These are phyloP conservation scores for Aspergillaceae sp. DNA, from an alignment of 2,329 filamentous ascomycete species.

Conservation along the genomic window DNA sequence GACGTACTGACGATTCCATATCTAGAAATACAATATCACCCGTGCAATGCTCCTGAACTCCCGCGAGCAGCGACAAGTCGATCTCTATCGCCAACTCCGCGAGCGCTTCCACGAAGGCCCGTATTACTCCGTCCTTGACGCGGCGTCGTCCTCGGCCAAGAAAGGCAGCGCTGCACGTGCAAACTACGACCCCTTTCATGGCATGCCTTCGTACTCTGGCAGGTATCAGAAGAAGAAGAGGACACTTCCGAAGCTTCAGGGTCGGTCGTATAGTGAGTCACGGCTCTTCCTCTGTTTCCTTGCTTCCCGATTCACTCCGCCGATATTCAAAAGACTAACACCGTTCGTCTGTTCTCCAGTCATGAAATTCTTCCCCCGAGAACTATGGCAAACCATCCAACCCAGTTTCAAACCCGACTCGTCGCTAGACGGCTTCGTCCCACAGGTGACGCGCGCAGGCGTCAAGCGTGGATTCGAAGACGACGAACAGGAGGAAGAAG, in stretches of 20 bases:
- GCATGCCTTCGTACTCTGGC: constrained; percentile 52
- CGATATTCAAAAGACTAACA: neutral
- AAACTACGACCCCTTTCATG: constrained; percentile 53
- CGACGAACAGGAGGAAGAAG: constrained; percentile 37
- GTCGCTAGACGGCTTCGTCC: constrained; percentile 21
- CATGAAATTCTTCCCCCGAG: constrained; percentile 50
- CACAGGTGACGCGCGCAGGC: constrained; percentile 10
- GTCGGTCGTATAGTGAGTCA: constrained; percentile 46
- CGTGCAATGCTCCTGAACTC: constrained; percentile 22
- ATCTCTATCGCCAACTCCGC: constrained; percentile 45
- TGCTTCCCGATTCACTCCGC: neutral
- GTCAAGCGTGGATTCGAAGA: constrained; percentile 37
- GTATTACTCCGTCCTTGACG: constrained; percentile 48
- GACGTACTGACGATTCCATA: neutral
- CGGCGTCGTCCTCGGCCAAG: constrained; percentile 32
- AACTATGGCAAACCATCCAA: constrained; percentile 49
- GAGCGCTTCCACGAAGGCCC: constrained; percentile 52
- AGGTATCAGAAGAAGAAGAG: constrained; percentile 51
- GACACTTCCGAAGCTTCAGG: constrained; percentile 46
- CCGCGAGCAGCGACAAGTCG: constrained; percentile 41
- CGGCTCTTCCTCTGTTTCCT: too few species aligned
- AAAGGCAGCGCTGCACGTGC: constrained; percentile 36
- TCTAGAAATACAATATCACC: constrained; percentile 32
- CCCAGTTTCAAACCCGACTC: constrained; percentile 32
- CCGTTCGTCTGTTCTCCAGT: constrained; percentile 27